phyloP scores from a whole-genome alignment of 202 grass and related monocot genomes.

The Eragrostis tef region DNA sequence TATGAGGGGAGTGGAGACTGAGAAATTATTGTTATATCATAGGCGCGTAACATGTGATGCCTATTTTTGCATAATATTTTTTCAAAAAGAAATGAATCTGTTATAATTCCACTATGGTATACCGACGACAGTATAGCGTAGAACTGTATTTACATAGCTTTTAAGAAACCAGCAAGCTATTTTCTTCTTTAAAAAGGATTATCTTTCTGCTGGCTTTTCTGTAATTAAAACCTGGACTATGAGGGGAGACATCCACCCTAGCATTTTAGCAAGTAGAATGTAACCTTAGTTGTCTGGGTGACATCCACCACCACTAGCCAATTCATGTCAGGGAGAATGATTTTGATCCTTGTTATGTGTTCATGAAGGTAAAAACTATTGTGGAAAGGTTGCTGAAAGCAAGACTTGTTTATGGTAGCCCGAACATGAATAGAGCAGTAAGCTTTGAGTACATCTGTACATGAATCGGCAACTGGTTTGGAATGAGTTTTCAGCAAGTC shows the following conservation, averaged over 20 bases:
- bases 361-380: conserved; percentile 90
- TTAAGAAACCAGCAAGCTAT: neutral
- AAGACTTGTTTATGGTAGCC: conserved; percentile 89
- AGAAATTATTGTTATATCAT: conserved; percentile 24
- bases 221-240: no score
- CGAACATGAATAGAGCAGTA: conserved; percentile 98
- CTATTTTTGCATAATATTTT: conserved; percentile 12
- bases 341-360: conserved; percentile 48
- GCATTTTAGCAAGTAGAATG: no score
- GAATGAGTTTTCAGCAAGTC: conserved; percentile 96
- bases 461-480: conserved; percentile 98
- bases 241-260: no score
- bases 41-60: neutral
- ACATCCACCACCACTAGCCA: no score
- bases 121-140: neutral
- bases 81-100: neutral
- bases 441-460: conserved; percentile 98
- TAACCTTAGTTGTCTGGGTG: no score
- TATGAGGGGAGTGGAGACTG: neutral
- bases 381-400: conserved; percentile 93
- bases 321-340: no score
- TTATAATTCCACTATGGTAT: conserved; percentile 21
- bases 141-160: neutral
- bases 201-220: no score
- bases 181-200: neutral